Evolutionary conservation across 352 stramenopile genomes (phyloP), one percentile per base, ranked within the genome.

Genomic region (Globisporangium alternatum): DNA sequence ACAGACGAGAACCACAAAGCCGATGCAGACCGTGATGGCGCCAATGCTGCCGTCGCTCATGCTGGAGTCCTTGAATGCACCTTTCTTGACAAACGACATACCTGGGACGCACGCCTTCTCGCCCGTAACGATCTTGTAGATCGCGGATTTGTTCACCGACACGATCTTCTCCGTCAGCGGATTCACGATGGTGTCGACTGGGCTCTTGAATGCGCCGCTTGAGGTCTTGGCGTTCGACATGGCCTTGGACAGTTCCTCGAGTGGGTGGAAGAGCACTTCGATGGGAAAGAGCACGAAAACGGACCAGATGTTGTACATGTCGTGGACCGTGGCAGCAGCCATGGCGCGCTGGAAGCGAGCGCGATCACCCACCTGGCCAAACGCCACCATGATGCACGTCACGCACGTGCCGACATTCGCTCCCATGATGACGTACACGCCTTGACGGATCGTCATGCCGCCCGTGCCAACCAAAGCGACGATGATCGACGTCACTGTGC

Each of bases 341-440:
- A 90, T 83, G 1, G 78, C 81, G 28, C 80, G 75, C 66, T 92
- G 76, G 66, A 93, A 85, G 35, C 86, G 69, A n/a, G 62, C 74
- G 28, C 71, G 71, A 66, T 96, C 77, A 60, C 76, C 78, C 56
- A 97, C 87, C 45, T 97, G 88, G 30, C 82, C 90, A 65, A 97
- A 92, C 21, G 90, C 82, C 39, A 98, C 88, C 70, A 97, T 97
- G 53, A 91, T 96, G 64, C 89, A 96, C 43, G 89, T 97, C 31
- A 97, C 88, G 44, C 85, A 89, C 3, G 86, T 95, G 51, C 91
- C 92, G 56, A 93, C 88, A 73, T 98, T 98, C 48, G 91, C 89
- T n/a, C 91, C 91, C 86, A 98, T 97, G 63, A 98, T 80, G 65
- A 98, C 89, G 60, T 89, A 96, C 62, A 97, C 93, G 21, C 75